Percentiles rank a stretch among this genome's conserved stretches.
Evolutionary conservation across 306 rosid species (phyloP).

Genomic region (Begonia peltatifolia): DNA sequence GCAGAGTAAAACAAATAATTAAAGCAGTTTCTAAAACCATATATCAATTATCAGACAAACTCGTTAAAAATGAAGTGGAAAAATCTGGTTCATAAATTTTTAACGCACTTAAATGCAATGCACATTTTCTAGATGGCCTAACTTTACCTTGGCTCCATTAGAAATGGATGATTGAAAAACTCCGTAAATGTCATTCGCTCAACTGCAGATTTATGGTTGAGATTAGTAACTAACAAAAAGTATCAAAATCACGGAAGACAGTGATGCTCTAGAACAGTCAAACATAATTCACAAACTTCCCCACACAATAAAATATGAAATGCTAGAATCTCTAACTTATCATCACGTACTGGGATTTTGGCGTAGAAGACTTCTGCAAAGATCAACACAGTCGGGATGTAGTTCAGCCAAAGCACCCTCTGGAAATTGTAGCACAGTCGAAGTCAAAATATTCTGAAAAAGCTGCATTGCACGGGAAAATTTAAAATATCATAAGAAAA

Average conservation of each 20-base stretch:
- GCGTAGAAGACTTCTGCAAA: conserved; percentile 80
- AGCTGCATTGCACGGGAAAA: conserved; percentile 42
- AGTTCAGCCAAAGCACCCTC: conserved; percentile 43
- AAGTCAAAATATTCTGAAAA: conserved; percentile 64
- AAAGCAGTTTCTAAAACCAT: conserved; percentile 3
- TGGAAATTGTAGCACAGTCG: conserved; percentile 66
- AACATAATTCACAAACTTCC: no score
- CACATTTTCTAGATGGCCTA: background rate
- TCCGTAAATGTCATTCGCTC: conserved; percentile 78
- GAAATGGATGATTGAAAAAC: conserved; percentile 68
- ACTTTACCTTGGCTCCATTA: conserved; percentile 47
- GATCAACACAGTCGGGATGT: conserved; percentile 75
- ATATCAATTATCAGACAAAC: background rate
- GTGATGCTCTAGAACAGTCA: no score
- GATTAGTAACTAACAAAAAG: conserved; percentile 1
- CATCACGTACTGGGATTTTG: conserved; percentile 61
- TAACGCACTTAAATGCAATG: conserved; percentile 4
- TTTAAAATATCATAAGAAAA: conserved; percentile 7
- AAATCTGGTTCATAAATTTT: background rate
- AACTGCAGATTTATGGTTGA: conserved; percentile 43
- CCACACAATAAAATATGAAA: no score
- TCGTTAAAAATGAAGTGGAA: background rate
- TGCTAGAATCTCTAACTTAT: conserved; percentile 6
- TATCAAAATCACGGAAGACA: no score
- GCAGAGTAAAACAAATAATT: conserved; percentile 13